Base-by-base conservation (phyloP, 2,329 filamentous ascomycete species). In the Botrytis hyacinthi region DNA sequence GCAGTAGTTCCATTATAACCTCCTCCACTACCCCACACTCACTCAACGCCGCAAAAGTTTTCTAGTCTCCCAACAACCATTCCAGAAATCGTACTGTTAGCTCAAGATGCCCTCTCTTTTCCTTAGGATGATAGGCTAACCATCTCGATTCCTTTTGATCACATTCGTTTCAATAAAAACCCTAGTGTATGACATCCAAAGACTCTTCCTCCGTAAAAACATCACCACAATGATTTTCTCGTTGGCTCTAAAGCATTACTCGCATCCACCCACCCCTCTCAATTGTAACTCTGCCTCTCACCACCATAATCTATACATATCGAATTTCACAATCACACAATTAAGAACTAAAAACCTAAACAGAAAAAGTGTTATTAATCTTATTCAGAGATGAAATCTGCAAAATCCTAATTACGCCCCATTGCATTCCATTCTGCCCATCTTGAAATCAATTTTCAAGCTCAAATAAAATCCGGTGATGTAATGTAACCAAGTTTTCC, bases 401-500 rank as follows among this genome's bases (percentile, higher is more conserved):
- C 14, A 3, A 40, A 37, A 40, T 16, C 65, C 46, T 54, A 18
- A 54, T 29, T 67, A 67, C 65, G 65, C 65, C 65, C 46, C 46
- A 20, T 67, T 54, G 22, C 63, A 51, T 67, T 51, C 44, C 46
- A 29, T 54, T 54, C 65, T 40, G 35, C 46, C 65, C 46, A 22
- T 40, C 48, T 67, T 54, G 65, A 67, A 67, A 40, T 22, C n/a
- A 67, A 29, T 4, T 29, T 51, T 18, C 22, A 67, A 54, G 65
- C 46, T 29, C 9, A 40, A 54, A 67, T 54, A 35, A 54, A 18
- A 67, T 54, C 35, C 46, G 18, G 48, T 37, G 40, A 40, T 67
- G 40, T 67, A 54, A 54, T 67, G 65, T 46, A 67, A 51, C 32
- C n/a, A 67, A 54, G 22, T 40, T 67, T 67, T 46, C 65, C 18